These are phyloP conservation scores for Tulasnella sp. DNA, from an alignment of 768 basidiomycete species.

Conservation along the genomic window DNA sequence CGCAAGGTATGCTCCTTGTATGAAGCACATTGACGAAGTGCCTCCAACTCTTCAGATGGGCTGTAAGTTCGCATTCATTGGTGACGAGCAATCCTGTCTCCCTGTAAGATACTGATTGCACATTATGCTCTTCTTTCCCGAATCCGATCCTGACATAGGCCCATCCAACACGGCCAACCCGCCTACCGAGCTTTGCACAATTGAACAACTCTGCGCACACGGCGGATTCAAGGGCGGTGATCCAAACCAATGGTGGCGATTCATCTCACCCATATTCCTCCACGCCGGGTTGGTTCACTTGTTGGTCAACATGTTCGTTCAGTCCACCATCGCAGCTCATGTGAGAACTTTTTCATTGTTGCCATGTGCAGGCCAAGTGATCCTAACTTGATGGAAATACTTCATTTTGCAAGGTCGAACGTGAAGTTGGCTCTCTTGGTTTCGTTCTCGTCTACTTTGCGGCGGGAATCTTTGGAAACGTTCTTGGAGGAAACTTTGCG, in stretches of 20 bases:
- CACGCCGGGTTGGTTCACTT: conserved; percentile 98
- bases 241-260: conserved; percentile 68
- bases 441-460: conserved; percentile 87
- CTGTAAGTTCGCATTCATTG: conserved; percentile 51
- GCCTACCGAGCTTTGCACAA: conserved; percentile 64
- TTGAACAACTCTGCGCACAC: conserved; percentile 87
- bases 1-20: conserved; percentile 91
- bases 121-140: neutral
- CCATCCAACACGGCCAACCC: conserved; percentile 86
- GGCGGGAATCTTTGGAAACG: conserved; percentile 91
- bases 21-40: conserved; percentile 69
- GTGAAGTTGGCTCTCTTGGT: conserved; percentile 86
- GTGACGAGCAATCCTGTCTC: neutral
- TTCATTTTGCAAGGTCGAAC: conserved; percentile 69
- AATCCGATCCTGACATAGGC: conserved; percentile 49
- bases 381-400: neutral
- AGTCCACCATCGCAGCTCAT: conserved; percentile 76
- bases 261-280: conserved; percentile 86
- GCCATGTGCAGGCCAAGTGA: neutral
- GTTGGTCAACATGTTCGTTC: conserved; percentile 86
- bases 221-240: conserved; percentile 61
- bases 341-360: conserved; percentile 46
- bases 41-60: conserved; percentile 59
- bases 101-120: neutral
- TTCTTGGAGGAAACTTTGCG: conserved; percentile 91